Evolutionary conservation across 768 basidiomycete genomes (phyloP).

Genomic region (Naematelia aurantialba): DNA sequence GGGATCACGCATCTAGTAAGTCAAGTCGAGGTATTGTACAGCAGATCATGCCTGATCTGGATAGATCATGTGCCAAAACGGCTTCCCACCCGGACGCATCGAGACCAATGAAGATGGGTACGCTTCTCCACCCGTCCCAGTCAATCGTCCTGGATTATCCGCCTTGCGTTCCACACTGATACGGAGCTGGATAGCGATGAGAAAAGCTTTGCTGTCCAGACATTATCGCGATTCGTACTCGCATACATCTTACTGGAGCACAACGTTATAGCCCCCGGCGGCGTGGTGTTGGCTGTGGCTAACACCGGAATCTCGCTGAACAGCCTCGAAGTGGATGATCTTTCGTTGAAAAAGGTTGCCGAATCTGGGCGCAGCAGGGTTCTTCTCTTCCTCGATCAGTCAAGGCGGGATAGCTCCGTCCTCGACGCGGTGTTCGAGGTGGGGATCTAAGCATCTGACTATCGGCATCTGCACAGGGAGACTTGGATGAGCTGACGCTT

Average conservation of each 20-base stretch:
- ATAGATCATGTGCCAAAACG: background rate
- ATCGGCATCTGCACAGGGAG: too few relatives aligned
- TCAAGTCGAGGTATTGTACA: too few relatives aligned
- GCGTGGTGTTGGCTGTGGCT: conserved; percentile 18
- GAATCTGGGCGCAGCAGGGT: background rate
- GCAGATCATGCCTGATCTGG: too few relatives aligned
- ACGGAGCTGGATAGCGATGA: too few relatives aligned
- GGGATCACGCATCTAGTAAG: background rate
- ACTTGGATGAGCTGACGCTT: background rate
- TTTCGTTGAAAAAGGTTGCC: conserved; percentile 15
- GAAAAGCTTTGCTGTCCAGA: conserved; percentile 22
- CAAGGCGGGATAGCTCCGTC: conserved; percentile 22
- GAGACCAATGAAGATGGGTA: background rate
- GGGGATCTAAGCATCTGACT: too few relatives aligned
- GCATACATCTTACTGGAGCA: conserved; percentile 9
- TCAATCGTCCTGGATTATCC: background rate
- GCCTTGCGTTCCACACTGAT: background rate
- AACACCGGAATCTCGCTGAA: conserved; percentile 14
- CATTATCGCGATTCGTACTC: conserved; percentile 25
- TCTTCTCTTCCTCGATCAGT: conserved; percentile 17
- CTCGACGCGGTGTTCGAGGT: conserved; percentile 17
- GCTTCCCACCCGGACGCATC: background rate
- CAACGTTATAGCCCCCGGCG: background rate
- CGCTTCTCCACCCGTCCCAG: background rate
- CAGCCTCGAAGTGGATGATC: conserved; percentile 19